A percentile compares a stretch with the other conserved stretches of the same genome.
These are phyloP conservation scores for Aspergillus amoenus DNA, from an alignment of 2,329 filamentous ascomycete genomes.

Conservation along the genomic window DNA sequence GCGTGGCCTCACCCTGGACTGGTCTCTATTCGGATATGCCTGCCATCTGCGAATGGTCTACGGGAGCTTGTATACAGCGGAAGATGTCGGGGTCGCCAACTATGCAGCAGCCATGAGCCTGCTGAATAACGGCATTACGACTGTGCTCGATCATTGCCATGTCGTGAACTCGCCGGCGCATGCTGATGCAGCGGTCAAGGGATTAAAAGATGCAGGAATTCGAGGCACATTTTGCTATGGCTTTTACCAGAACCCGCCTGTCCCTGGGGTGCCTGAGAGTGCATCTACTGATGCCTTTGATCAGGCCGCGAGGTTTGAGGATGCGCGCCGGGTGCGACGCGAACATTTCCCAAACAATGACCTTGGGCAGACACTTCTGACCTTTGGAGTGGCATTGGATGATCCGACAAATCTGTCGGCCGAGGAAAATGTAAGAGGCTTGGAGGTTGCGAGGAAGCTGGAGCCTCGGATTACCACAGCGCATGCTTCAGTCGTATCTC, in stretches of 20 bases:
- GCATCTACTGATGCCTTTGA: background rate
- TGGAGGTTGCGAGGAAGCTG: background rate
- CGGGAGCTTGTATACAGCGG: constrained; percentile 3
- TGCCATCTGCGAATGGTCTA: constrained; percentile 4
- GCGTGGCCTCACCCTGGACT: constrained; percentile 3
- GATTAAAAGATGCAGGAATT: background rate
- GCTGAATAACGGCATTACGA: constrained; percentile 5
- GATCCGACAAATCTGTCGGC: background rate
- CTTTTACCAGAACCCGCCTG: constrained; percentile 2
- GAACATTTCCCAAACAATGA: background rate
- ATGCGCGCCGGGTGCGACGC: background rate
- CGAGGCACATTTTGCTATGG: constrained; percentile 9
- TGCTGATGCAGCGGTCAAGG: constrained; percentile 1
- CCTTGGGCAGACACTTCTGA: background rate
- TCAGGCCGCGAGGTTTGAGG: background rate
- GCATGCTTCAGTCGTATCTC: background rate
- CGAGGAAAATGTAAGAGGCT: background rate
- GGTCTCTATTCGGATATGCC: constrained; percentile 5
- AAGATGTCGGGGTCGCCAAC: constrained; percentile 6
- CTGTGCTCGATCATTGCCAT: constrained; percentile 7
- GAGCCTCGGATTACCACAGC: background rate
- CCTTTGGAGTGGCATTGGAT: background rate
- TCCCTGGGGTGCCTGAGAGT: background rate
- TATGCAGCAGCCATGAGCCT: constrained; percentile 2
- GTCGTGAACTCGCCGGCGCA: constrained; percentile 5